Evolutionary conservation across 2,329 filamentous ascomycete genomes (phyloP).

Genomic region (Hypoxylon sp.): DNA sequence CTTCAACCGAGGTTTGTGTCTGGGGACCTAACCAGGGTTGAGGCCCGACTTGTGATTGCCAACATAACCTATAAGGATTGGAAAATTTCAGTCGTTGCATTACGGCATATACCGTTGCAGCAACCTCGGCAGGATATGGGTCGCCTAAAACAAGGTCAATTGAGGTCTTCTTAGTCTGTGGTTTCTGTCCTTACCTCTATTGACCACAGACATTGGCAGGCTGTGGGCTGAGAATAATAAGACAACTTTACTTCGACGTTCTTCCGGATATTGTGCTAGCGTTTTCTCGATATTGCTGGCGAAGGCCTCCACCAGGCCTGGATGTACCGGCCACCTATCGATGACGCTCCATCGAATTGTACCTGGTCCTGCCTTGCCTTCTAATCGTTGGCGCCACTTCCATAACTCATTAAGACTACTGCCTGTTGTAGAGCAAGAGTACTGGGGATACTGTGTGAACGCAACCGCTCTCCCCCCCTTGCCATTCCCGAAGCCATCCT

Average conservation of each 20-base stretch:
- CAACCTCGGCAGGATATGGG: slow-evolving; percentile 94
- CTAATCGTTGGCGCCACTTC: slow-evolving; percentile 93
- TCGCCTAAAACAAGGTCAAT: slow-evolving; percentile 72
- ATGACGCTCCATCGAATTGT: slow-evolving; percentile 97
- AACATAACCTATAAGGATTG: slow-evolving; percentile 93
- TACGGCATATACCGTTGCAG: slow-evolving; percentile 95
- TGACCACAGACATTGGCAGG: slow-evolving; percentile 96
- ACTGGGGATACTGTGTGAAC: slow-evolving; percentile 98
- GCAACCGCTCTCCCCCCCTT: slow-evolving; percentile 94
- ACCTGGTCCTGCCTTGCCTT: slow-evolving; percentile 80
- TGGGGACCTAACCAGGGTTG: slow-evolving; percentile 96
- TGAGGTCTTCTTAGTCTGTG: slow-evolving; percentile 7
- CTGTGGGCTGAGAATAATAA: slow-evolving; percentile 96
- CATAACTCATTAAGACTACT: slow-evolving; percentile 97
- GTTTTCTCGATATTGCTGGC: slow-evolving; percentile 92
- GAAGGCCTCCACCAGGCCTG: slow-evolving; percentile 91
- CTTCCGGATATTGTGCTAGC: slow-evolving; percentile 85
- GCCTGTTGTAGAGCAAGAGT: slow-evolving; percentile 97
- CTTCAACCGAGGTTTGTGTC: slow-evolving; percentile 87
- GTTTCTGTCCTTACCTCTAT: slow-evolving; percentile 74
- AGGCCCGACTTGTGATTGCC: slow-evolving; percentile 98
- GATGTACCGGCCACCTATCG: slow-evolving; percentile 95
- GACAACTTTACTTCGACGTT: slow-evolving; percentile 83
- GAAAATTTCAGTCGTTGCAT: slow-evolving; percentile 90
- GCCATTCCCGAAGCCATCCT: slow-evolving; percentile 91